Base-by-base conservation (phyloP, 768 basidiomycete species). In the Suillus bovinus region DNA sequence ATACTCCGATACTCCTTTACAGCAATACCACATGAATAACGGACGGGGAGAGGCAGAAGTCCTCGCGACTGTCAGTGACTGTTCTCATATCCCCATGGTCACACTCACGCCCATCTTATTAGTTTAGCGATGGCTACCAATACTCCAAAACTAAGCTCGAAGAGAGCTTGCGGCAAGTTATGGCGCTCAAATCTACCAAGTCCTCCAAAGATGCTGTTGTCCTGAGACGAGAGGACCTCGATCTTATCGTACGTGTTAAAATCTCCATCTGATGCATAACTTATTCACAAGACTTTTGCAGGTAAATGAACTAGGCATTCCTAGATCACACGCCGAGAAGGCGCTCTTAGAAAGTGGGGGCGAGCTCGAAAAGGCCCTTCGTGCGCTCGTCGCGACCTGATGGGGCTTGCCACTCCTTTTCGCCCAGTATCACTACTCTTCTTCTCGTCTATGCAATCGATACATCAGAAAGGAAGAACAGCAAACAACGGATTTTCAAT, bases 91-190 rank as follows among this genome's bases (percentile, higher is more conserved):
- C 31, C 17, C 17, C 14, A 24, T 44, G 20, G 22, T 14, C 20
- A 41, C 13, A 24, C 49, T 59, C 53, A 36, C 80, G 60, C 68
- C 16, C 16, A 22, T 13, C 46, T 77, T 17, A 86, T 77, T 17
- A 86, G 85, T 72, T 91, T 84, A 69, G 72, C 73, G 64, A 84
- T 79, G 67, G 84, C 82, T 56, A 84, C 84, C 59, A 78, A 81
- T 74, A 75, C 22, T 76, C 72, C 7, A 72, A 71, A 55, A 67
- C 67, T 27, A 76, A 67, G 38, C 67, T 76, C 11, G 73, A 76
- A 27, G 75, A 74, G 52, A 75, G 74, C 58, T 65, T 73, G 56
- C 85, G 88, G 49, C 77, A 81, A 17, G 84, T 87, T 16, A 72
- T 84, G 36, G 76, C 82, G 7, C 78, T 80, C 22, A 82, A 87